A percentile compares a stretch with the other conserved stretches of the same genome.
These are phyloP conservation scores for Epichloe gansuensis DNA, from an alignment of 2,329 filamentous ascomycete species.

Conservation along the genomic window DNA sequence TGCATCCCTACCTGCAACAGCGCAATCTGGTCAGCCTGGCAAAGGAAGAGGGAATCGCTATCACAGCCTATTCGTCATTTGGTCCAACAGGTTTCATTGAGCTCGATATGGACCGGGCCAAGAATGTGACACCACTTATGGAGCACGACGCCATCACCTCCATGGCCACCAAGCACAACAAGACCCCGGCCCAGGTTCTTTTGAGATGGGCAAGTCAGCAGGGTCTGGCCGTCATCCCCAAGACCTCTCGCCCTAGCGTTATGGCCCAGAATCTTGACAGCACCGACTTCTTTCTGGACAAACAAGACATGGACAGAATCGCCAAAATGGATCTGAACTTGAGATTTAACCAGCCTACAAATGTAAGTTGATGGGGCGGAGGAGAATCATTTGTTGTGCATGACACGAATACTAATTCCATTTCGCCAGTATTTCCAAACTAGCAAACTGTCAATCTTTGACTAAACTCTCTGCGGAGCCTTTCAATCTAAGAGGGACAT, in stretches of 20 bases:
- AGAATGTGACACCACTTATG: conserved; percentile 56
- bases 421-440: conserved; percentile 4
- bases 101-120: conserved; percentile 50
- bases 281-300: conserved; percentile 50
- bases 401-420: not conserved
- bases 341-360: conserved; percentile 66
- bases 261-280: conserved; percentile 58
- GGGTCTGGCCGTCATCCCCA: conserved; percentile 70
- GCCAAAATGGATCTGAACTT: conserved; percentile 50
- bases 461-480: not conserved
- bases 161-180: conserved; percentile 51
- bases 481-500: not conserved
- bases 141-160: conserved; percentile 52
- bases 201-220: conserved; percentile 82
- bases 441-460: conserved; percentile 2
- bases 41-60: conserved; percentile 54
- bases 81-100: conserved; percentile 70
- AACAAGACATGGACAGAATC: conserved; percentile 57
- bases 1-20: conserved; percentile 82
- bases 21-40: conserved; percentile 56
- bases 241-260: conserved; percentile 44
- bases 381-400: not conserved
- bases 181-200: conserved; percentile 44
- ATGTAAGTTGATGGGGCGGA: conserved; percentile 35
- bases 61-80: conserved; percentile 79